Base-by-base conservation (phyloP, 371 early-diverging fungal species). In the Mycotypha africana region DNA sequence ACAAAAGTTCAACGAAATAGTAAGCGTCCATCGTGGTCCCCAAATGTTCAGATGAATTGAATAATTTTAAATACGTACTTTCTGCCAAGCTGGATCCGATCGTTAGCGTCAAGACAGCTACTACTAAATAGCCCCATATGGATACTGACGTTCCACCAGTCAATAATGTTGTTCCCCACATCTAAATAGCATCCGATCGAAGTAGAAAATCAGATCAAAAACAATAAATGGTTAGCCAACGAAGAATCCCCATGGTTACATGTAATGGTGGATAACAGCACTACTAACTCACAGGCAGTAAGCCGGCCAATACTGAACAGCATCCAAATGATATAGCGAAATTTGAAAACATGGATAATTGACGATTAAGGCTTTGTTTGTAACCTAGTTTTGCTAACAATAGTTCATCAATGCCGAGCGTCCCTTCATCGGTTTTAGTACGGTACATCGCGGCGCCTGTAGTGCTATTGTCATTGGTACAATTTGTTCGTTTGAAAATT, bases 101-200 rank as follows among this genome's bases (percentile, higher is more conserved):
- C 23, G 65, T 57, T 47, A 80, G 50, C 7, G 79, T 78, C 35
- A 79, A 65, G 37, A 70, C 17, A 8, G 74, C 71, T 16, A 78
- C 79, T 15, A 76, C 34, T 21, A 81, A 34, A 78, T 82, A 81
- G 19, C 81, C 81, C 82, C 82, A 84, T 20, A 77, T 71, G 19
- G 79, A 65, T 14, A 74, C 74, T 26, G 75, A 71, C 4, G 82
- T 77, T 1, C 82, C 85, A 20, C 85, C 85, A 5, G 71, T 62
- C 26, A 62, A 47, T 42, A 83, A 38, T 15, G 76, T 76, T 22
- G 58, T 46, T 14, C 50, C 50, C 50, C 59, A 63, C 42, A 50
- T 32, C 58, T 58, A 14, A 31, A n/a, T n/a, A n/a, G n/a, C n/a
- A n/a, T n/a, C n/a, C n/a, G n/a, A n/a, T n/a, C n/a, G n/a, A n/a